Base-by-base conservation (phyloP, 208 protist genomes). In the Vickermania spadyakhi region DNA sequence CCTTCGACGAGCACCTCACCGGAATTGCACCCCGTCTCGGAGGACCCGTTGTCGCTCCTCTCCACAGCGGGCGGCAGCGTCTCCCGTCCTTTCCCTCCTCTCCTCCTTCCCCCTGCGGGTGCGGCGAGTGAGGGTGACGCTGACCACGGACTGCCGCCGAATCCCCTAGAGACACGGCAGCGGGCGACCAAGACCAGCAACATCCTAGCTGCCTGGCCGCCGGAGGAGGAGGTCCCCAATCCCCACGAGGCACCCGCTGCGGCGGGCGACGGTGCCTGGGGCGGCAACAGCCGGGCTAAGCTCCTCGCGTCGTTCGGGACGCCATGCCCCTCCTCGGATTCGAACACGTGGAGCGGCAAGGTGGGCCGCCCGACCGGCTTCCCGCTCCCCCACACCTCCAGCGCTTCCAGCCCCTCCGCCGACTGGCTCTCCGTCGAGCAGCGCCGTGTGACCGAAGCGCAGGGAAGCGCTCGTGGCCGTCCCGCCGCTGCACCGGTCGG, bases 111-210 rank as follows among this genome's bases (percentile, higher is more conserved):
- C 18, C 81, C 86, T 11, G 64, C 68, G 1, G 70, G 55, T 0
- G 68, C 72, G 1, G 66, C 31, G 11, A 52, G 56, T 31, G 79
- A 65, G 54, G 79, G 61, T 4, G 59, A 63, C 3, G 7, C 18
- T 7, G 62, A 88, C 49, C 81, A 79, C 54, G 81, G 81, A 18
- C 67, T 75, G 69, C 68, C 66, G 49, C 77, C 81, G 52, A 88
- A 74, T 68, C 64, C 85, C 5, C 73, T 89, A 52, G 77, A 86
- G 21, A 87, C 81, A 18, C 81, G 75, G 11, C 81, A 90, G 64
- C 74, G 81, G 2, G 81, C 81, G 25, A 87, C 83, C 21, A 89
- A 87, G 75, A 18, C 36, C 18, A n/a, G n/a, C n/a, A n/a, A n/a
- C n/a, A n/a, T n/a, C n/a, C n/a, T n/a, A n/a, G 36, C 36, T 18